Evolutionary conservation across 352 stramenopile species (phyloP).

Genomic region (Phytophthora rubi): DNA sequence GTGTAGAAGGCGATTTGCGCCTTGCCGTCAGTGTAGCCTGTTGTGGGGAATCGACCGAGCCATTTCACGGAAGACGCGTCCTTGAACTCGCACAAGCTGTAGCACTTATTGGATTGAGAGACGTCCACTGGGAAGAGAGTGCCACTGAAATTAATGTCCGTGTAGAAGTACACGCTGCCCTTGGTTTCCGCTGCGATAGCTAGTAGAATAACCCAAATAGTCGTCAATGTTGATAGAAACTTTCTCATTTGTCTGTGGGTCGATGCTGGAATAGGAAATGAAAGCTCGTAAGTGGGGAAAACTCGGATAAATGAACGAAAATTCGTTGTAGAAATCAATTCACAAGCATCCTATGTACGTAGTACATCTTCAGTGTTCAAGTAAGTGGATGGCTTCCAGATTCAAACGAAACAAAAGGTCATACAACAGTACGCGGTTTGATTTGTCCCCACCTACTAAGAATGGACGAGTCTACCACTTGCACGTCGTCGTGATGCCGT

Average conservation of each 20-base stretch:
- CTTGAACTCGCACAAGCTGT: neutral
- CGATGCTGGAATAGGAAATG: too few relatives aligned
- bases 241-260: neutral
- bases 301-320: too few relatives aligned
- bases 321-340: too few relatives aligned
- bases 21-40: neutral
- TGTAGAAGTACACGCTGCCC: constrained; percentile 24
- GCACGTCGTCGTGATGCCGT: constrained; percentile 27
- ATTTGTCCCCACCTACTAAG: too few relatives aligned
- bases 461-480: constrained; percentile 4
- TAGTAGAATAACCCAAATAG: neutral
- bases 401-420: neutral
- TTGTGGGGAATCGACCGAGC: neutral
- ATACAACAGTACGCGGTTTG: too few relatives aligned
- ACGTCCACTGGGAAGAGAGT: neutral
- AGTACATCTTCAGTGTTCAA: too few relatives aligned
- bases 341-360: too few relatives aligned
- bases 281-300: too few relatives aligned
- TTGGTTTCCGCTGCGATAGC: constrained; percentile 2
- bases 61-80: neutral
- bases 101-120: neutral
- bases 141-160: constrained; percentile 7
- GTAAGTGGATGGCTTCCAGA: too few relatives aligned
- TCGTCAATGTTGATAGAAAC: neutral
- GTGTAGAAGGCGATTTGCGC: neutral